Percentiles rank a stretch among this genome's conserved stretches.
Evolutionary conservation across 1,284 basidiomycete genomes (phyloP).

Genomic region (Caloboletus inedulis): DNA sequence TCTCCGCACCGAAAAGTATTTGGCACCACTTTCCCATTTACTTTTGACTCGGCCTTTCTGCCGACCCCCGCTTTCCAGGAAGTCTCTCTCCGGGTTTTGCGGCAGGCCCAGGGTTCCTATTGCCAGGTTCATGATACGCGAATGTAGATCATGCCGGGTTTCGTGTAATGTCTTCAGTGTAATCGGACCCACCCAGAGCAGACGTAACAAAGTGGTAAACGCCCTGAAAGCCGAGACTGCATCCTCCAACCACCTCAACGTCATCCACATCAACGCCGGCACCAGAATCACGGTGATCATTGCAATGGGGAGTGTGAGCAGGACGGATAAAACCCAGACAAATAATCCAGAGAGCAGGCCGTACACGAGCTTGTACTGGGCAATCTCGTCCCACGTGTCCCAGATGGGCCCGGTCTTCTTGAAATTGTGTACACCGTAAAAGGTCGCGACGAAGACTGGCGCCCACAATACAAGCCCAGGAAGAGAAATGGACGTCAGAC

Average conservation of each 20-base stretch:
- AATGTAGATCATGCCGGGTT: conserved; percentile 54
- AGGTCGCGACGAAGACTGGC: conserved; percentile 66
- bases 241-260: conserved; percentile 83
- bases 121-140: conserved; percentile 63
- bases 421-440: conserved; percentile 64
- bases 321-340: conserved; percentile 55
- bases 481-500: conserved; percentile 68
- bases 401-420: conserved; percentile 75
- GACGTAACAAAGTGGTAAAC: conserved; percentile 53
- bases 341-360: conserved; percentile 68
- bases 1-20: conserved; percentile 76
- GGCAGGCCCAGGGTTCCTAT: conserved; percentile 61
- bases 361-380: conserved; percentile 83
- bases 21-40: conserved; percentile 61
- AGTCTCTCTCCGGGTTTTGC: conserved; percentile 62
- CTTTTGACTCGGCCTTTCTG: conserved; percentile 69
- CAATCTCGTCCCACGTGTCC: conserved; percentile 84
- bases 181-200: conserved; percentile 62
- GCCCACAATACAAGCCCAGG: conserved; percentile 83
- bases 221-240: conserved; percentile 75
- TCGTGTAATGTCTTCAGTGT: conserved; percentile 52
- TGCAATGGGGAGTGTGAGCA: conserved; percentile 61
- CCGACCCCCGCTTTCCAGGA: conserved; percentile 50
- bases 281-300: conserved; percentile 53
- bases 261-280: conserved; percentile 81